A percentile compares a stretch with the other conserved stretches of the same genome.
These are phyloP conservation scores for Camellia sinensis DNA, from an alignment of 148 eudicot genomes.

Conservation along the genomic window DNA sequence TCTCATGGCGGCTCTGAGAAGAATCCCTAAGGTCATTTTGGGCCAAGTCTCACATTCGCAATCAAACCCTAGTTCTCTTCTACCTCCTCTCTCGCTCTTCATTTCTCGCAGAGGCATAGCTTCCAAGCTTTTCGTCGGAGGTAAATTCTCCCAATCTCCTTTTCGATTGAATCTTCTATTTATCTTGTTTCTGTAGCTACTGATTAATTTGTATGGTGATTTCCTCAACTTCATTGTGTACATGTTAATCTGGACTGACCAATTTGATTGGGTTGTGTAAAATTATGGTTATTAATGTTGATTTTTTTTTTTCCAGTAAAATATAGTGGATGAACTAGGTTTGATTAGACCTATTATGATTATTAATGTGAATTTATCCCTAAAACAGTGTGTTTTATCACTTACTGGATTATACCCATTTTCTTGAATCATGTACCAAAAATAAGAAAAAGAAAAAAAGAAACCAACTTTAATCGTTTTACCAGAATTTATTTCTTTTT, in stretches of 20 bases:
- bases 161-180: not conserved
- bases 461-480: too few species aligned
- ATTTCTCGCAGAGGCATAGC: conserved; percentile 58
- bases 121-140: conserved; percentile 72
- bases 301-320: not conserved
- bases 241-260: not conserved
- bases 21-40: conserved; percentile 13
- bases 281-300: not conserved
- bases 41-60: not conserved
- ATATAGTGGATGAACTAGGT: not conserved
- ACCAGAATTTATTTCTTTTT: too few species aligned
- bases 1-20: conserved; percentile 43
- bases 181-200: not conserved
- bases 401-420: too few species aligned
- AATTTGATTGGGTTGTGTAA: too few species aligned
- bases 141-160: conserved; percentile 25
- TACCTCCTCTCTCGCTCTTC: conserved; percentile 19
- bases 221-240: not conserved
- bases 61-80: conserved; percentile 18
- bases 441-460: too few species aligned
- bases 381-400: too few species aligned
- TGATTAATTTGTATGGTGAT: not conserved
- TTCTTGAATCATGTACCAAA: too few species aligned
- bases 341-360: not conserved
- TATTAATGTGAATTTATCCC: too few species aligned